Evolutionary conservation across 495 filamentous ascomycete species (phyloP).

Genomic region (Podospora comata): DNA sequence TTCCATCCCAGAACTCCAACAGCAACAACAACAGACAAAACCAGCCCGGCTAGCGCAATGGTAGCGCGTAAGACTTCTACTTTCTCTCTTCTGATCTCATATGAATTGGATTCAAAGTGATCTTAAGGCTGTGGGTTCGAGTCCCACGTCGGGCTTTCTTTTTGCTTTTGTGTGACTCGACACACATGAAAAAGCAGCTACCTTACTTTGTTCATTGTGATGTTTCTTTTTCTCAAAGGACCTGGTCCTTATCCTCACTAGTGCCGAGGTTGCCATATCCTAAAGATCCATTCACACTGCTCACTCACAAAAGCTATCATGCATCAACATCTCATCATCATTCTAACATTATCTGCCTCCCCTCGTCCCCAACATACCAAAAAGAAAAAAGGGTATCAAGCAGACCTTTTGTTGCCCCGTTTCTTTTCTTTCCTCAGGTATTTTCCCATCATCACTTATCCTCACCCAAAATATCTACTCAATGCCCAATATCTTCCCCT

Average conservation of each 20-base stretch:
- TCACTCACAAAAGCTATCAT: not conserved
- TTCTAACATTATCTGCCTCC: not conserved
- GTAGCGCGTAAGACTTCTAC: constrained; percentile 31
- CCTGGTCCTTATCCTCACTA: no score
- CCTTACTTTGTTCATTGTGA: not conserved
- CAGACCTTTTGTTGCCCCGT: not conserved
- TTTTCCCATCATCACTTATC: not conserved
- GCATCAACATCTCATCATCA: not conserved
- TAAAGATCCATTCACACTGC: not conserved
- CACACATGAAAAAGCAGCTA: no score
- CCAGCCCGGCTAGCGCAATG: constrained; percentile 27
- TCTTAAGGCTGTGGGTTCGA: constrained; percentile 31
- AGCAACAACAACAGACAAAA: not conserved
- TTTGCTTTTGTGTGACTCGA: constrained; percentile 4
- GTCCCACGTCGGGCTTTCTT: constrained; percentile 26
- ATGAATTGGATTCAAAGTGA: not conserved
- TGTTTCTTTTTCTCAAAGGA: not conserved
- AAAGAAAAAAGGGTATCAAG: not conserved
- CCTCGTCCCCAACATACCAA: not conserved
- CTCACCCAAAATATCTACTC: not conserved
- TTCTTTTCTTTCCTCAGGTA: not conserved
- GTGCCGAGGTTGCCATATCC: no score
- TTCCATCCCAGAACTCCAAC: not conserved
- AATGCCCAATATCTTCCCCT: not conserved
- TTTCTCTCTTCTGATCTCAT: not conserved